Percentiles rank a stretch among this genome's conserved stretches.
phyloP scores from a whole-genome alignment of 148 eudicot species.

The Fallopia convolvulus region DNA sequence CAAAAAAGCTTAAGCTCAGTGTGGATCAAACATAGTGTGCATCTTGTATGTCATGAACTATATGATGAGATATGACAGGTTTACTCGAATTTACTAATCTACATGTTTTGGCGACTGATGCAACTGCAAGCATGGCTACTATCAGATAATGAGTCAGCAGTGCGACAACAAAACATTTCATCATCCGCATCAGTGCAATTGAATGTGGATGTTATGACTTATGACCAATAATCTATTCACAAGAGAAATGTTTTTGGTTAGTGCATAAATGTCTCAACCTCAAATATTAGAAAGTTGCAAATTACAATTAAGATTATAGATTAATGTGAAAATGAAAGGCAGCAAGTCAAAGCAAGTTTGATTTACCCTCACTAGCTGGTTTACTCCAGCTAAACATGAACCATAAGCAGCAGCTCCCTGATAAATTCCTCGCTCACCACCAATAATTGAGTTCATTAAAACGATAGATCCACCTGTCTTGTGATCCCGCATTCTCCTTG shows the following conservation, averaged over 20 bases:
- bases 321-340: background rate
- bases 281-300: background rate
- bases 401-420: conserved; percentile 89
- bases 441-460: conserved; percentile 64
- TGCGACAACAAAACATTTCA: background rate
- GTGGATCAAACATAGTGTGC: background rate
- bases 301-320: background rate
- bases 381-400: conserved; percentile 72
- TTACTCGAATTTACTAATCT: background rate
- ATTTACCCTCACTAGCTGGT: conserved; percentile 79
- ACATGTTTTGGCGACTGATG: background rate
- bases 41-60: background rate
- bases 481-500: conserved; percentile 67
- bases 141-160: background rate
- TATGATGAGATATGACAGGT: background rate
- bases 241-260: background rate
- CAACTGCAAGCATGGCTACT: background rate
- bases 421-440: conserved; percentile 87
- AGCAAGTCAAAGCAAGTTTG: background rate
- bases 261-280: background rate
- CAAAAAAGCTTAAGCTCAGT: background rate
- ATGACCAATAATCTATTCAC: background rate
- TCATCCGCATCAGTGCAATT: background rate
- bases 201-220: background rate
- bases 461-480: conserved; percentile 80